Evolutionary conservation across 176 grass and related monocot species (phyloP).

Genomic region (Juncus inflexus): DNA sequence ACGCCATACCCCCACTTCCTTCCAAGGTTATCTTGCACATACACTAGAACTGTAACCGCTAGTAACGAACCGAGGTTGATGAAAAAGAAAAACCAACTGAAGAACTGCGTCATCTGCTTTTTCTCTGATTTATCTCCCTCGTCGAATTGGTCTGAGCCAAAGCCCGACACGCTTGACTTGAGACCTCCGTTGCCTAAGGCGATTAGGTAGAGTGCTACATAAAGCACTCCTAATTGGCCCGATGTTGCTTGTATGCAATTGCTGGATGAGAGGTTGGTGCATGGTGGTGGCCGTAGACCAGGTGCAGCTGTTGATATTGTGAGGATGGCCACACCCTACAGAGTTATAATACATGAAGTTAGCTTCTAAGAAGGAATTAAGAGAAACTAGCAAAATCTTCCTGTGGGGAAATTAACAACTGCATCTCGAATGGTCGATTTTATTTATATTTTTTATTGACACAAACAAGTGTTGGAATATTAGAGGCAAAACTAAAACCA

Average conservation of each 20-base stretch:
- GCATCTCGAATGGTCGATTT: too few species aligned
- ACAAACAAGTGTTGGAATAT: too few species aligned
- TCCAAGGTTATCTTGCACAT: conserved; percentile 82
- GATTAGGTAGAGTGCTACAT: conserved; percentile 82
- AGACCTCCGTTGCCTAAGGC: conserved; percentile 88
- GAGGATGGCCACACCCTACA: conserved; percentile 70
- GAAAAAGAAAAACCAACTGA: conserved; percentile 99
- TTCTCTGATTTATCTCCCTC: conserved; percentile 56
- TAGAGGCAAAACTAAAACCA: too few species aligned
- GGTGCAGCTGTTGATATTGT: conserved; percentile 69
- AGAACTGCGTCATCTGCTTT: conserved; percentile 68
- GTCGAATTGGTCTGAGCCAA: conserved; percentile 97
- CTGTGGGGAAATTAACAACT: too few species aligned
- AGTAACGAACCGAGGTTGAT: conserved; percentile 85
- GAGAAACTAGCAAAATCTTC: too few species aligned
- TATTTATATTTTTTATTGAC: too few species aligned
- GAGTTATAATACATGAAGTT: not conserved
- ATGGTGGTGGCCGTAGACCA: conserved; percentile 49
- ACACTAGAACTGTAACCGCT: conserved; percentile 80
- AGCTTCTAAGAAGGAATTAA: not conserved
- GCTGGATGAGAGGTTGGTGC: conserved; percentile 23
- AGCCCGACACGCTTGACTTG: conserved; percentile 91
- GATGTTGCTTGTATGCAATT: conserved; percentile 45
- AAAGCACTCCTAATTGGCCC: conserved; percentile 68
- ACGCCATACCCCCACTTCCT: conserved; percentile 64